Evolutionary conservation across 257 asterid genomes (phyloP).

Genomic region (Nicotiana noctiflora): DNA sequence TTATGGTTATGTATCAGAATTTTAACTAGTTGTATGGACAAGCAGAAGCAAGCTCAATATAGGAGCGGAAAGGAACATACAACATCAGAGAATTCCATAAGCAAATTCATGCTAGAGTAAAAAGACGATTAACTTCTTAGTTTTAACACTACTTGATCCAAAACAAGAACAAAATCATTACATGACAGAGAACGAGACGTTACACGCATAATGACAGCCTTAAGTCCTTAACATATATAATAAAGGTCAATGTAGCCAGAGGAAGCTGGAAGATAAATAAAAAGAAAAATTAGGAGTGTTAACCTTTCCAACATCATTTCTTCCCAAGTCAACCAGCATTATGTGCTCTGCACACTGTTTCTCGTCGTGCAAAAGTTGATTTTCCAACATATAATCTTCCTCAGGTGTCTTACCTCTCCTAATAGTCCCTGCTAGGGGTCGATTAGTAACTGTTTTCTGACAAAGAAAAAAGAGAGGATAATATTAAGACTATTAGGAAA

Average conservation of each 20-base stretch:
- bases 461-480: slow-evolving; percentile 6
- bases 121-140: not conserved
- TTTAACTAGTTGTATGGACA: not conserved
- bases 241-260: not conserved
- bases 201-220: not conserved
- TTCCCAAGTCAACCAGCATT: slow-evolving; percentile 98
- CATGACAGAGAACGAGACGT: not conserved
- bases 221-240: not conserved
- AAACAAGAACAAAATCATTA: not conserved
- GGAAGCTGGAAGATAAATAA: not conserved
- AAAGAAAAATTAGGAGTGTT: not conserved
- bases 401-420: slow-evolving; percentile 87
- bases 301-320: slow-evolving; percentile 99
- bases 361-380: slow-evolving; percentile 72
- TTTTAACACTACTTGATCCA: not conserved
- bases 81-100: not conserved
- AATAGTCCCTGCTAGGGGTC: slow-evolving; percentile 93
- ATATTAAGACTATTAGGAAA: slow-evolving; percentile 5
- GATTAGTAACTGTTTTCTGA: slow-evolving; percentile 73
- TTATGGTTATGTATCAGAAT: not conserved
- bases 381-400: slow-evolving; percentile 89
- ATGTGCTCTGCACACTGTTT: slow-evolving; percentile 98
- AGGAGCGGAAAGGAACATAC: not conserved
- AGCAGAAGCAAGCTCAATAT: not conserved
- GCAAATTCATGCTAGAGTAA: not conserved